phyloP scores from a whole-genome alignment of 2,329 filamentous ascomycete genomes.

The Pseudonectria foliicola region DNA sequence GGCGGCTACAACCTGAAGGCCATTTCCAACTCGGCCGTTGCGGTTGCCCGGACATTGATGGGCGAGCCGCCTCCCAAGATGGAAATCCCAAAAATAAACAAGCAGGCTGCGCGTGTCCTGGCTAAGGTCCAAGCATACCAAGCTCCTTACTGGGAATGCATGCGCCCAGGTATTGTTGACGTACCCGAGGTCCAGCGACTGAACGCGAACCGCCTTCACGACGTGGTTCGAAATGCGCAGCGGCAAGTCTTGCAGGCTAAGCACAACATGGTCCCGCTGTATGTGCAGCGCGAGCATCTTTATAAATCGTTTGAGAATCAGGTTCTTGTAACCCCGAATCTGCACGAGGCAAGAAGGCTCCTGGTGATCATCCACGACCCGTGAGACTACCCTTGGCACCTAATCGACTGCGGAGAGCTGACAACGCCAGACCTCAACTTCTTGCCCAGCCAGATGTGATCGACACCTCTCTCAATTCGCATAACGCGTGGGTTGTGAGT shows the following conservation, averaged over 20 bases:
- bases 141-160: constrained; percentile 77
- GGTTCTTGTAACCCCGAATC: constrained; percentile 70
- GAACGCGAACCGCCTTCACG: constrained; percentile 62
- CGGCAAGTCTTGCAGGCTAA: constrained; percentile 62
- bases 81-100: constrained; percentile 48
- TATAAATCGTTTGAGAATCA: constrained; percentile 79
- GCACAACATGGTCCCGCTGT: constrained; percentile 71
- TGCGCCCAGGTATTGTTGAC: constrained; percentile 61
- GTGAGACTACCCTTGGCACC: constrained; percentile 39
- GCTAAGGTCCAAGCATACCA: constrained; percentile 54
- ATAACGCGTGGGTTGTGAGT: constrained; percentile 84
- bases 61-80: constrained; percentile 74
- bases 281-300: constrained; percentile 66
- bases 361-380: constrained; percentile 89
- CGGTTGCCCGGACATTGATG: constrained; percentile 90
- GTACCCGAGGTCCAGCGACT: constrained; percentile 43
- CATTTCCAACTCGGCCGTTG: constrained; percentile 86
- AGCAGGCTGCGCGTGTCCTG: constrained; percentile 48
- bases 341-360: constrained; percentile 59
- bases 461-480: constrained; percentile 68
- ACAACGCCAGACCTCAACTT: constrained; percentile 52
- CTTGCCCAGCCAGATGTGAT: constrained; percentile 59
- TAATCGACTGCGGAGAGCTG: constrained; percentile 1
- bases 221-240: constrained; percentile 74
- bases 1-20: constrained; percentile 92